Base-by-base conservation (phyloP, 2,329 filamentous ascomycete genomes). In the Microascus cirrosus region DNA sequence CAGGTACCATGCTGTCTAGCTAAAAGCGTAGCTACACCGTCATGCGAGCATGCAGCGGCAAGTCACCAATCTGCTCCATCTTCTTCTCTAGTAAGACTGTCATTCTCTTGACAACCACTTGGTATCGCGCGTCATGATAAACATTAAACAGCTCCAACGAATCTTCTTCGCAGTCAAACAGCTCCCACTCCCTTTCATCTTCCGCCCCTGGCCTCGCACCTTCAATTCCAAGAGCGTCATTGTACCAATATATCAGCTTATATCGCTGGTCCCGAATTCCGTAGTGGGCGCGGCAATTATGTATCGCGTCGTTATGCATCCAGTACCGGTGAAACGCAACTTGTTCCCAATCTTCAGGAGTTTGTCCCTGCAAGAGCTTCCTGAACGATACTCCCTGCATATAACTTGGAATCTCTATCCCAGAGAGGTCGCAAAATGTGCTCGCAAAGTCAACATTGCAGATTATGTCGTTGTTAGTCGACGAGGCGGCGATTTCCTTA, bases 231-330 rank as follows among this genome's bases (percentile, higher is more conserved):
- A 80, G 69, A 12, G 68, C 70, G 61, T 80, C 74, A 54, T 77
- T 77, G 60, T 81, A 82, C 78, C 77, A 81, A 64, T 79, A 81
- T n/a, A 81, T 81, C 2, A 81, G 62, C 70, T 81, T 81, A 62
- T 80, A 80, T 2, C 76, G 64, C 61, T 77, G 74, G 60, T 81
- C 70, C 0, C 78, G 69, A 6, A 79, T 68, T 1, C 78, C 78
- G 57, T 81, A 81, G 63, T 81, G 78, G 0, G 78, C 77, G 60
- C 74, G 74, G 0, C 74, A 75, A 7, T 78, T 62, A 60, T 81
- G 77, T 8, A 77, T 75, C 0, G 70, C 64, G 58, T 81, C 77
- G 24, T 72, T 71, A 63, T 81, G 75, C 78, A 81, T 81, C 77
- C 77, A 81, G 65, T 81, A 81, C 0, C 77, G 72, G 59, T 82